Base-by-base conservation (phyloP, 495 filamentous ascomycete genomes). In the Cairneyella variabilis region DNA sequence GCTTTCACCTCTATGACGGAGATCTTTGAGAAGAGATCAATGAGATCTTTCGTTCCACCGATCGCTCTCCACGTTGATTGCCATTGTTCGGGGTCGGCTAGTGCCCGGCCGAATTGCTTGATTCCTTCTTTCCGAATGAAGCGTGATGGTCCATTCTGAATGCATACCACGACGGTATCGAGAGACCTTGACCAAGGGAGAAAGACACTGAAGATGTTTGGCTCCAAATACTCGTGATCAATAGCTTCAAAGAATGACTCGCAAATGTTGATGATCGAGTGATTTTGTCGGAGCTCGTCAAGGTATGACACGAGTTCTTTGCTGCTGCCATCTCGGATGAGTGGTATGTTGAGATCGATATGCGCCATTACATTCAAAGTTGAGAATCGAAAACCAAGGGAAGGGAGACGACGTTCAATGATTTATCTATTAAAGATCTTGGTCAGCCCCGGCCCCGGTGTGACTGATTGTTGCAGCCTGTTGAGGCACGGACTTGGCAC, bases 1-100 rank as follows among this genome's bases (percentile, higher is more conserved):
- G 47, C 36, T 27, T 60, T 53, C n/a, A 60, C 57, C 22, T 60
- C 60, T 43, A 11, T 46, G 2, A 62, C 60, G 22, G 60, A 62
- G 34, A 51, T 50, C 20, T 28, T 28, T 39, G 60, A 49, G 17
- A 60, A 36, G 41, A 61, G 34, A 49, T 45, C 20, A 27, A 61
- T 45, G 43, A 63, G 45, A 17, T 58, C 58, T 38, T 49, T 30
- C 25, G 47, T 53, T 37, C 60, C 60, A 21, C 57, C 57, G 5
- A 51, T 44, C 3, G 42, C 42, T 12, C 37, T 48, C 60, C 60
- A 63, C 32, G 36, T 42, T 10, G 38, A 25, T 38, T 48, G 25
- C 60, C 60, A 63, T 38, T 38, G 28, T 25, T 27, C 37, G 11
- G 55, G 54, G 34, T 61, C 28, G 6, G 23, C 14, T n/a, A 61